These are phyloP conservation scores for Neurospora sp. DNA, from an alignment of 495 filamentous ascomycete genomes.

Conservation along the genomic window DNA sequence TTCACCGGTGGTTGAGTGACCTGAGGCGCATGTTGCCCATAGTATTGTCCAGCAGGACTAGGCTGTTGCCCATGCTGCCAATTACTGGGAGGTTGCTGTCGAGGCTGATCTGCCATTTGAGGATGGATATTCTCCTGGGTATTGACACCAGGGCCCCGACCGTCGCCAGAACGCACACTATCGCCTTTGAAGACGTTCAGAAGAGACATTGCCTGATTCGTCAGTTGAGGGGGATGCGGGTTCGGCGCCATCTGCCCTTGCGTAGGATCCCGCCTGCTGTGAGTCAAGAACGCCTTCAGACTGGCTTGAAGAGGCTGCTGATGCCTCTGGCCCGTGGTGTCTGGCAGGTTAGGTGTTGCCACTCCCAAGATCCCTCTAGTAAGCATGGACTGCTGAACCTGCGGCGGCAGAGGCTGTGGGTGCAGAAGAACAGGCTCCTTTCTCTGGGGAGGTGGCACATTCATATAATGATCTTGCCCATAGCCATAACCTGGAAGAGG, in stretches of 20 bases:
- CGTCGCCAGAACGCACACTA: conserved; percentile 4
- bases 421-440: conserved; percentile 38
- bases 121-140: conserved; percentile 6
- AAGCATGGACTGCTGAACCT: conserved; percentile 35
- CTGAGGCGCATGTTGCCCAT: conserved; percentile 10
- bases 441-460: conserved; percentile 15
- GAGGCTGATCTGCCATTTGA: conserved; percentile 2
- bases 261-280: conserved; percentile 18
- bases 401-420: conserved; percentile 44
- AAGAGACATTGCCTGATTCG: conserved; percentile 50
- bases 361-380: conserved; percentile 14
- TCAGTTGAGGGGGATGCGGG: conserved; percentile 5
- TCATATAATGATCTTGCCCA: conserved; percentile 16
- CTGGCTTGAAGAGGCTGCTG: conserved; percentile 10
- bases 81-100: conserved; percentile 10
- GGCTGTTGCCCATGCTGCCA: conserved; percentile 7
- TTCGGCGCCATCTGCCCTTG: conserved; percentile 26
- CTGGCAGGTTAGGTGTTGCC: conserved; percentile 16
- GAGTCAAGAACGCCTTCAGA: not conserved
- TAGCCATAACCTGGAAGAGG: conserved; percentile 13
- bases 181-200: conserved; percentile 52
- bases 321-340: conserved; percentile 25
- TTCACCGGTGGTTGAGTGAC: conserved; percentile 2
- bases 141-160: conserved; percentile 3
- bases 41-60: conserved; percentile 13